phyloP scores from a whole-genome alignment of 2,329 filamentous ascomycete genomes.

The Cladosporium sphaerospermum region DNA sequence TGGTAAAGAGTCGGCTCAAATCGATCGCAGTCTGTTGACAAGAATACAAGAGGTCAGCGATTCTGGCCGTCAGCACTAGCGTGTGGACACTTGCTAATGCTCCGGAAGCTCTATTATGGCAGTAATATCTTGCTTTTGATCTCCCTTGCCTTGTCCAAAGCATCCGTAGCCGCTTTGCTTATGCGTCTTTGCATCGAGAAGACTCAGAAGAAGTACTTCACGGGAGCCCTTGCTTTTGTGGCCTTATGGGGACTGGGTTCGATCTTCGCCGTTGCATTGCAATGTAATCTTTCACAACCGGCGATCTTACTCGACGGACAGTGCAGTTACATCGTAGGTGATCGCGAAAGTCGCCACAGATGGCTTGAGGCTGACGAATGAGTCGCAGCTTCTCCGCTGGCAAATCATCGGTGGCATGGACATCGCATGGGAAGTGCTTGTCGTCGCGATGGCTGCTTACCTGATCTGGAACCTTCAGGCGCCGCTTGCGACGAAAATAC shows the following conservation, averaged over 20 bases:
- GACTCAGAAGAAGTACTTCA: too few species aligned
- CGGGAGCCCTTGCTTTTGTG: too few species aligned
- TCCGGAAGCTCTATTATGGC: too few species aligned
- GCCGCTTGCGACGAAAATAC: not conserved
- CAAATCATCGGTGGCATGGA: slow-evolving; percentile 35
- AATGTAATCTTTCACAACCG: not conserved
- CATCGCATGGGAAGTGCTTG: slow-evolving; percentile 32
- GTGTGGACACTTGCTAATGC: too few species aligned
- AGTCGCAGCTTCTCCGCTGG: slow-evolving; percentile 24
- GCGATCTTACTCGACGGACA: not conserved
- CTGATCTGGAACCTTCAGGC: slow-evolving; percentile 11
- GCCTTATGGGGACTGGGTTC: not conserved
- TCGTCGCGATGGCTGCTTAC: not conserved
- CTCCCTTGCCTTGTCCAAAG: too few species aligned
- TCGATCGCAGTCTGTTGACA: too few species aligned
- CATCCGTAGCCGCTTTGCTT: too few species aligned
- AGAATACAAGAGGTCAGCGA: too few species aligned
- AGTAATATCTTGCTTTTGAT: too few species aligned
- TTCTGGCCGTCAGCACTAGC: too few species aligned
- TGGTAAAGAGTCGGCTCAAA: too few species aligned
- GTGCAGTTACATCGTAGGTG: not conserved
- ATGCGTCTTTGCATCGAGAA: too few species aligned
- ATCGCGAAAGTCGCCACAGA: not conserved
- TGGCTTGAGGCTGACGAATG: not conserved
- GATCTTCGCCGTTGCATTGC: not conserved